Evolutionary conservation across 108 stramenopile genomes (phyloP), one percentile per base, ranked within the genome.

Genomic region (Nitzschia putrida): DNA sequence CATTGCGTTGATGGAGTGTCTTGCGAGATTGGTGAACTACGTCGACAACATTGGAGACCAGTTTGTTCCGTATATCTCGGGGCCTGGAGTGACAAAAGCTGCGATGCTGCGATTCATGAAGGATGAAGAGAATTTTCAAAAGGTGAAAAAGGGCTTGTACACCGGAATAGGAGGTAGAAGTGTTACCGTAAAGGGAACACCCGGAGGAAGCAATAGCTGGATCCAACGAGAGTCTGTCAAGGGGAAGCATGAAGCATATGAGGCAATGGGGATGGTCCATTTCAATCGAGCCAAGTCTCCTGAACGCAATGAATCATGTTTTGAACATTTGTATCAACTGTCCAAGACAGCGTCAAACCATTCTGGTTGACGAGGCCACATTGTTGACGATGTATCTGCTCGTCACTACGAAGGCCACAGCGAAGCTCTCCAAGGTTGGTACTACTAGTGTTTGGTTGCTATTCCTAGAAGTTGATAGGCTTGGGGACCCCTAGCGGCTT

Each of bases 181-280:
- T 2, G 69, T 71, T 7, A 71, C 69, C 10, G 69, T 71, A 14
- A 66, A 66, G 21, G 82, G 82, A 23, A 41, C 25, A 14, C 52
- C 39, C 0, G 39, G 18, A 2, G 14, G 63, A 40, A 55, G 25
- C 12, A 50, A 74, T 14, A 38, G 59, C 18, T 74, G 45, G 42
- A 50, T 74, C 29, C 26, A 53, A 25, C 56, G 73, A 26, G 73
- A 60, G 18, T 29, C 56, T 0, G 26, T 74, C 39, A 49, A 38
- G 18, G 22, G 7, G 10, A 74, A 74, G 24, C 12, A 47, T 18
- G 18, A 59, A 20, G 37, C 59, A 2, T 74, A 67, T 12, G 20
- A 50, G 12, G 40, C 18, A 2, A 74, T 74, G 73, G 49, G 44
- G 8, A 74, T 74, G 73, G 52, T 14, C 23, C 73, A 74, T 53